These are phyloP conservation scores for Termitomyces sp. DNA, from an alignment of 768 basidiomycete genomes.

Conservation along the genomic window DNA sequence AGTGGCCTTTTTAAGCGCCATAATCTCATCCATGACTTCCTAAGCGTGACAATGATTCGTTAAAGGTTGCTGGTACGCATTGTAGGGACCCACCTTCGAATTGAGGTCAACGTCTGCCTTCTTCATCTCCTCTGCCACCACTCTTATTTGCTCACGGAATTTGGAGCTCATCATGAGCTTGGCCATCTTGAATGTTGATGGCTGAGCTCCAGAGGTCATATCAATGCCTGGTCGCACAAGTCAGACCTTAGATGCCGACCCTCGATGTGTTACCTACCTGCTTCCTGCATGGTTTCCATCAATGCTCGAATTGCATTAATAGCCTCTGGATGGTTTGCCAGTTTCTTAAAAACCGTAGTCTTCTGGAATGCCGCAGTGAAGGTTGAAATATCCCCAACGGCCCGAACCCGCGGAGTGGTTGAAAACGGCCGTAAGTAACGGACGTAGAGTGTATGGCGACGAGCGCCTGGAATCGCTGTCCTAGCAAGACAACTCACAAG, in stretches of 20 bases:
- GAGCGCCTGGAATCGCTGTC: constrained; percentile 6
- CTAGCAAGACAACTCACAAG: constrained; percentile 12
- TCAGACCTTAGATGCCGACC: background rate
- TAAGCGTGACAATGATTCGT: constrained; percentile 16
- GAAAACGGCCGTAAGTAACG: constrained; percentile 16
- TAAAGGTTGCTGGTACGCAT: background rate
- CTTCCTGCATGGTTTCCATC: constrained; percentile 40
- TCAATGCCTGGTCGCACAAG: constrained; percentile 44
- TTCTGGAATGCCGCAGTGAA: constrained; percentile 41
- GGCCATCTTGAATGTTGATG: constrained; percentile 51
- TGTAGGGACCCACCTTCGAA: constrained; percentile 42
- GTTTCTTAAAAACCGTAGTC: constrained; percentile 42
- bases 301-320: constrained; percentile 45
- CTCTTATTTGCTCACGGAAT: constrained; percentile 45
- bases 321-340: constrained; percentile 48
- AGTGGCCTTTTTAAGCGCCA: constrained; percentile 23
- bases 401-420: constrained; percentile 16
- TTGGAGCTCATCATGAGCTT: constrained; percentile 50
- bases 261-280: constrained; percentile 30
- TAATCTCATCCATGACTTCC: constrained; percentile 47
- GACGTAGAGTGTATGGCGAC: constrained; percentile 5
- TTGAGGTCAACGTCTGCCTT: constrained; percentile 59
- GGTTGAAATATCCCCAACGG: constrained; percentile 27
- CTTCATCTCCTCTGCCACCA: constrained; percentile 45
- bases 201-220: constrained; percentile 35